Percentiles rank a stretch among this genome's conserved stretches.
phyloP scores from a whole-genome alignment of 805 yeast genomes.

The Starmerella gropengiesseri region DNA sequence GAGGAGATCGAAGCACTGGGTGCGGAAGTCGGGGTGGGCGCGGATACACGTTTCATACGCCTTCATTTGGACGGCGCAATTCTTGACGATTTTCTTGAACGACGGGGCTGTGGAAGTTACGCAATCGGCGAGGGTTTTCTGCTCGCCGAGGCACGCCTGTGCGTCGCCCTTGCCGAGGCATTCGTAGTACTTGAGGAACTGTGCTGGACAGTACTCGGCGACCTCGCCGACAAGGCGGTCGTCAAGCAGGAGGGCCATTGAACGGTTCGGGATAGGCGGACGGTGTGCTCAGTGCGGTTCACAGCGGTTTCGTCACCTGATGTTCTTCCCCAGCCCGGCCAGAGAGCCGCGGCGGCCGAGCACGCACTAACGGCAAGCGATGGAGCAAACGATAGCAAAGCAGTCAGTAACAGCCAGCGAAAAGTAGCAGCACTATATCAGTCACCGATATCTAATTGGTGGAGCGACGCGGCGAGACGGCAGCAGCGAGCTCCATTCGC shows the following conservation, averaged over 20 bases:
- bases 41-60: constrained; percentile 58
- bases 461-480: too few species aligned
- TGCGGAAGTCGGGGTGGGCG: constrained; percentile 36
- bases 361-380: too few species aligned
- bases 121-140: constrained; percentile 48
- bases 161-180: constrained; percentile 54
- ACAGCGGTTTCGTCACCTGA: too few species aligned
- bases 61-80: constrained; percentile 48
- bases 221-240: constrained; percentile 68
- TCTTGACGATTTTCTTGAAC: constrained; percentile 53
- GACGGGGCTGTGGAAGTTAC: constrained; percentile 58
- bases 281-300: too few species aligned
- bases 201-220: constrained; percentile 63
- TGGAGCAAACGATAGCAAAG: too few species aligned
- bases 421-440: too few species aligned
- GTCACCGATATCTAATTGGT: too few species aligned
- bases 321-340: too few species aligned
- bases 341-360: too few species aligned
- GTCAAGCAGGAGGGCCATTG: constrained; percentile 45
- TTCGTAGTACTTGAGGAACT: constrained; percentile 60
- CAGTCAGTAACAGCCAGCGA: too few species aligned
- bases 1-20: constrained; percentile 45
- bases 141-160: constrained; percentile 42
- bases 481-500: too few species aligned
- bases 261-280: too few species aligned